Percentiles rank a stretch among this genome's conserved stretches.
phyloP scores from a whole-genome alignment of 495 filamentous ascomycete species.

The Podospora appendiculata region DNA sequence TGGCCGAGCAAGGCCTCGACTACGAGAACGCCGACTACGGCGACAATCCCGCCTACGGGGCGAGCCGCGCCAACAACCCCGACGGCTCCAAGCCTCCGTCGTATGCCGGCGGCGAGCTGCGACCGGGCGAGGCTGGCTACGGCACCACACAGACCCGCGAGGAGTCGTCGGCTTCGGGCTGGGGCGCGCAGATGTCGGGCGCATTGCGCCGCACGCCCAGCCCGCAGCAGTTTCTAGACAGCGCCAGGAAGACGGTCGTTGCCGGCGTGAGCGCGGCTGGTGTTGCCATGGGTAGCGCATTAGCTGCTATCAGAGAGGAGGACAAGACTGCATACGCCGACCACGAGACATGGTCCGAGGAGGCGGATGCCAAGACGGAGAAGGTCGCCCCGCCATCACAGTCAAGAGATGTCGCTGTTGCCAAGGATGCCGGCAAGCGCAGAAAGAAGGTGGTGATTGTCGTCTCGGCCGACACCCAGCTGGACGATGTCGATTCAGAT shows the following conservation, averaged over 20 bases:
- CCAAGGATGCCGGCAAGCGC: conserved; percentile 30
- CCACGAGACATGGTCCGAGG: conserved; percentile 78
- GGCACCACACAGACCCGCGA: conserved; percentile 25
- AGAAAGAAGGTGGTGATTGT: conserved; percentile 79
- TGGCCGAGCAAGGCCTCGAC: conserved; percentile 37
- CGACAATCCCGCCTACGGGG: conserved; percentile 47
- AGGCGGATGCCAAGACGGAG: conserved; percentile 49
- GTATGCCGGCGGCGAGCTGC: conserved; percentile 14
- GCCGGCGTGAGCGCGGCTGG: conserved; percentile 82
- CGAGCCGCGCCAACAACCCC: conserved; percentile 29
- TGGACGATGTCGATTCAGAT: conserved; percentile 52
- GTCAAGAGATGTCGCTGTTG: conserved; percentile 4
- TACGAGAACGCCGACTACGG: conserved; percentile 43
- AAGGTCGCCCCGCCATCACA: conserved; percentile 18
- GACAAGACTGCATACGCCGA: conserved; percentile 73
- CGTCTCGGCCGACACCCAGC: conserved; percentile 63
- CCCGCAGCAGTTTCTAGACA: conserved; percentile 80
- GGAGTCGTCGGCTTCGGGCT: conserved; percentile 46
- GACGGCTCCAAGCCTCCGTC: conserved; percentile 26
- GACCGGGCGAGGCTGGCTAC: conserved; percentile 29
- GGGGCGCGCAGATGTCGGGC: conserved; percentile 72
- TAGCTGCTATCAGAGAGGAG: conserved; percentile 80
- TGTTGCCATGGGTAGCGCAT: conserved; percentile 64
- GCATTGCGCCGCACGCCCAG: conserved; percentile 82
- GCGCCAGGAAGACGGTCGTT: conserved; percentile 63